A percentile compares a stretch with the other conserved stretches of the same genome.
These are phyloP conservation scores for Amanita muscaria DNA, from an alignment of 768 basidiomycete species.

Conservation along the genomic window DNA sequence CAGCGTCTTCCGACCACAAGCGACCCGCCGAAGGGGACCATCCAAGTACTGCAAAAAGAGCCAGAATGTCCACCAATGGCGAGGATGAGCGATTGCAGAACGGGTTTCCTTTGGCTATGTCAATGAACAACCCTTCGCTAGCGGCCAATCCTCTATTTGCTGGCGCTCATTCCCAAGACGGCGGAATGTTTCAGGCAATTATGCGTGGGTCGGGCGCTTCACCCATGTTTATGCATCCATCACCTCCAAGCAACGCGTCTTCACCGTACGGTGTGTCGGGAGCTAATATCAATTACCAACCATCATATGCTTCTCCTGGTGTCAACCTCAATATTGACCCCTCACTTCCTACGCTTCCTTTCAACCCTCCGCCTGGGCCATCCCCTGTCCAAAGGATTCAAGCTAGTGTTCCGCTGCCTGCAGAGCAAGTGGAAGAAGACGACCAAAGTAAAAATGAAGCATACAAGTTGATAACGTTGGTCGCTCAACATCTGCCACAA, in stretches of 20 bases:
- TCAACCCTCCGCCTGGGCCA: constrained; percentile 26
- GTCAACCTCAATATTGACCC: constrained; percentile 53
- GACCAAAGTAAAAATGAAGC: constrained; percentile 75
- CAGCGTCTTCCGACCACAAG: constrained; percentile 28
- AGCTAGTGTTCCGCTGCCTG: constrained; percentile 18
- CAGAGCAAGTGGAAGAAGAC: constrained; percentile 48
- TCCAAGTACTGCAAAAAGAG: constrained; percentile 29
- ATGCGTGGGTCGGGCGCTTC: constrained; percentile 46
- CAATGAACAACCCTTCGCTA: constrained; percentile 34
- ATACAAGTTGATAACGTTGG: constrained; percentile 72
- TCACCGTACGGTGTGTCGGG: constrained; percentile 32
- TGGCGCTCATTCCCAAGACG: constrained; percentile 34
- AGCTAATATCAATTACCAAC: constrained; percentile 32
- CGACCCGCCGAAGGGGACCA: constrained; percentile 46
- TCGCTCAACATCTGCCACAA: constrained; percentile 7
- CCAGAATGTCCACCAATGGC: constrained; percentile 33
- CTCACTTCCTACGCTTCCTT: constrained; percentile 42
- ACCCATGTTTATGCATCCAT: constrained; percentile 51
- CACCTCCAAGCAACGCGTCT: constrained; percentile 31
- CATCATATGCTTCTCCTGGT: constrained; percentile 46
- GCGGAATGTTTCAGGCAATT: constrained; percentile 51
- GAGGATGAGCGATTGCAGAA: constrained; percentile 30
- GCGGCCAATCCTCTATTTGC: constrained; percentile 38
- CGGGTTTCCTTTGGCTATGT: constrained; percentile 49
- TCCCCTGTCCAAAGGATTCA: constrained; percentile 24